These are phyloP conservation scores for Rhodosporidiobolus sp. DNA, from an alignment of 768 basidiomycete species.

Conservation along the genomic window DNA sequence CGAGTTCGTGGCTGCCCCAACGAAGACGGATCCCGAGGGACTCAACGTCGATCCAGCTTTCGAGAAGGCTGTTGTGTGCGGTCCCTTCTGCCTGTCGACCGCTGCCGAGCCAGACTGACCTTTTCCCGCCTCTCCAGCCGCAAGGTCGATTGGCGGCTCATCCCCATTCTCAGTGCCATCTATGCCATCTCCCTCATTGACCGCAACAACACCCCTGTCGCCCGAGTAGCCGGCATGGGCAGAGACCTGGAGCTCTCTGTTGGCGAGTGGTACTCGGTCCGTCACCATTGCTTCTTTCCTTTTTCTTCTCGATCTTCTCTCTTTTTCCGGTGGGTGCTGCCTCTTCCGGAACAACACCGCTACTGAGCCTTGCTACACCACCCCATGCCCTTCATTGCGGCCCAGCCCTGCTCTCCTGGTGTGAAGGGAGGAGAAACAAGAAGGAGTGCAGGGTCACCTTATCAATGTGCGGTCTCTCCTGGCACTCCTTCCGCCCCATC, in stretches of 20 bases:
- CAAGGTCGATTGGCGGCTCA: slow-evolving; percentile 29
- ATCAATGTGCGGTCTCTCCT: too few species aligned
- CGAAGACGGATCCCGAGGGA: neutral
- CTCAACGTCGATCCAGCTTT: neutral
- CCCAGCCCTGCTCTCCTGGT: too few species aligned
- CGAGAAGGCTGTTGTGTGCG: neutral
- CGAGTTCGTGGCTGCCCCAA: neutral
- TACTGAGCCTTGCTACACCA: too few species aligned
- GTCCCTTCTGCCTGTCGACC: neutral
- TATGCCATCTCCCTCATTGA: slow-evolving; percentile 35
- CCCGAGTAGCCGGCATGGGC: slow-evolving; percentile 42
- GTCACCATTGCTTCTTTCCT: too few species aligned
- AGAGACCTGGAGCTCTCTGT: slow-evolving; percentile 37
- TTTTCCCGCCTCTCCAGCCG: slow-evolving; percentile 2
- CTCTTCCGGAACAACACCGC: too few species aligned
- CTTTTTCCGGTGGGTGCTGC: too few species aligned
- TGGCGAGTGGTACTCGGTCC: slow-evolving; percentile 47
- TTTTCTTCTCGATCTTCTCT: too few species aligned
- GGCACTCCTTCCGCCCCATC: too few species aligned
- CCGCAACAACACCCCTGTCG: slow-evolving; percentile 33
- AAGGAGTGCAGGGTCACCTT: too few species aligned
- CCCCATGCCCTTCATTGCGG: too few species aligned
- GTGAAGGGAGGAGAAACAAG: too few species aligned
- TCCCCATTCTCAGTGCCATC: slow-evolving; percentile 28
- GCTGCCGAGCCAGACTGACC: too few species aligned